Conservation (phyloP, 2,329 filamentous ascomycete genomes). For the Penicillium sp. region DNA sequence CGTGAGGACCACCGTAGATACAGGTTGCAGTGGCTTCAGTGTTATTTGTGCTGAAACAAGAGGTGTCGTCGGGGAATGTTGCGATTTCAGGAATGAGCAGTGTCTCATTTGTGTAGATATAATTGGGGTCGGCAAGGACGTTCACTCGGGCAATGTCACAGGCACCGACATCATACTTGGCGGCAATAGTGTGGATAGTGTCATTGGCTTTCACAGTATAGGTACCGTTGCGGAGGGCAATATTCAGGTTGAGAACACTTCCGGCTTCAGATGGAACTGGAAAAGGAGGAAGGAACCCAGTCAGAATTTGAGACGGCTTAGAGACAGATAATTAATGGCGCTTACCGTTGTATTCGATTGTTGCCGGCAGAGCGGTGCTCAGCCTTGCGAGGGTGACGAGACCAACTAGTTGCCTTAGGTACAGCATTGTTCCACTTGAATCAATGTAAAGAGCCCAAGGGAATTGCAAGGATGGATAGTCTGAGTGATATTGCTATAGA, state of each 20-base stretch:
- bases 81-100: background rate
- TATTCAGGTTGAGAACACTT: background rate
- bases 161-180: background rate
- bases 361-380: background rate
- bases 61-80: background rate
- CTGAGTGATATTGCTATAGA: too few relatives aligned
- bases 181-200: background rate
- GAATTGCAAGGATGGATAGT: too few relatives aligned
- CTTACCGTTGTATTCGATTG: background rate
- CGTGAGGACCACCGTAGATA: background rate
- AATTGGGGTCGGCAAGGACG: background rate
- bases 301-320: background rate
- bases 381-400: background rate
- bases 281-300: background rate
- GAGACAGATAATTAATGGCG: background rate
- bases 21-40: background rate
- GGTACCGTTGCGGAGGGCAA: background rate
- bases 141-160: background rate
- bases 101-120: background rate
- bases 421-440: background rate
- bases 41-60: background rate
- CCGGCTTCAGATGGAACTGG: background rate
- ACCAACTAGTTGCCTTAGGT: background rate
- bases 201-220: background rate
- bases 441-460: background rate